A percentile compares a stretch with the other conserved stretches of the same genome.
These are phyloP conservation scores for Heterococcus sp. DNA, from an alignment of 108 stramenopile genomes.

Conservation along the genomic window DNA sequence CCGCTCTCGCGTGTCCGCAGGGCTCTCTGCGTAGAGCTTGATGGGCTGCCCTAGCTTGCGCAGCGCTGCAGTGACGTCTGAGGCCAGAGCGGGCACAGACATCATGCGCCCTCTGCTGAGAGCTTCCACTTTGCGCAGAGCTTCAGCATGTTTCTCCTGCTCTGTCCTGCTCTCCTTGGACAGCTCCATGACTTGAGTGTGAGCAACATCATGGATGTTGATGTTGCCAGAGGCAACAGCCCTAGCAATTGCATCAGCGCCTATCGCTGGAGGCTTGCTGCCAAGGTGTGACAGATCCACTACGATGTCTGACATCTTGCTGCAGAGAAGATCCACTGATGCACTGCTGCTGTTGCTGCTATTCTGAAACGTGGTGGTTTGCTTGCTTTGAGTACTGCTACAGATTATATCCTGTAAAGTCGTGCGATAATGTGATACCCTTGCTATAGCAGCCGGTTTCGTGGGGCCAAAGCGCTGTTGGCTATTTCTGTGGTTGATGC, in stretches of 20 bases:
- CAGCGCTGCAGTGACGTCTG: conserved; percentile 21
- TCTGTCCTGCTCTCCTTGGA: conserved; percentile 35
- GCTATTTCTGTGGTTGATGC: too few species aligned
- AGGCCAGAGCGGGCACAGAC: conserved; percentile 25
- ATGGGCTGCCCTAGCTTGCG: conserved; percentile 26
- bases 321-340: too few species aligned
- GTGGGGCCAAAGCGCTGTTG: too few species aligned
- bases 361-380: too few species aligned
- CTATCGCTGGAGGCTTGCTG: too few species aligned
- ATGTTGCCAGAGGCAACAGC: conserved; percentile 27
- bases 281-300: too few species aligned
- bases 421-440: too few species aligned
- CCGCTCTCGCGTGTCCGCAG: conserved; percentile 31
- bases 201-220: conserved; percentile 24
- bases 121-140: conserved; percentile 40
- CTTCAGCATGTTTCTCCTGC: conserved; percentile 27
- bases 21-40: conserved; percentile 16
- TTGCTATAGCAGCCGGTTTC: too few species aligned
- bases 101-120: conserved; percentile 30
- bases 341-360: too few species aligned
- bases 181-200: conserved; percentile 38
- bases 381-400: too few species aligned
- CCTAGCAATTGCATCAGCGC: background rate
- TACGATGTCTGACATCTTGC: too few species aligned
- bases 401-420: too few species aligned